Percentiles rank a stretch among this genome's conserved stretches.
Evolutionary conservation across 352 stramenopile genomes (phyloP).

Genomic region (Phytophthora brassicae): DNA sequence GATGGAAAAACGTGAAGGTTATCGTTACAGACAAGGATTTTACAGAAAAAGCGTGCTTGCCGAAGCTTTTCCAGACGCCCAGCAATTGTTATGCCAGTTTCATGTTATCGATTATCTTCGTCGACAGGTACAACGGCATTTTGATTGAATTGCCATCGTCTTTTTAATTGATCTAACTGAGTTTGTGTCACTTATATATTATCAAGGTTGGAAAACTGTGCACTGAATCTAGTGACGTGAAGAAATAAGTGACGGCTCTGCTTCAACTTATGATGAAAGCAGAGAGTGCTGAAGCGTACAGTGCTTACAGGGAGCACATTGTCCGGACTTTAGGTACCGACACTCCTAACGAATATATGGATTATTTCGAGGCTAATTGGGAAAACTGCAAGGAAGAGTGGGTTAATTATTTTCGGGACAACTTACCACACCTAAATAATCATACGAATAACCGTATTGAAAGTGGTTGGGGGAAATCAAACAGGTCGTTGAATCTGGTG

Average conservation of each 20-base stretch:
- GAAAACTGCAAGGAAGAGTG: constrained; percentile 4
- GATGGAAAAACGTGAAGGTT: constrained; percentile 8
- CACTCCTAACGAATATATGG: neutral
- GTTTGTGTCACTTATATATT: too few species aligned
- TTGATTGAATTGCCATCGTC: too few species aligned
- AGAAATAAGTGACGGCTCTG: neutral
- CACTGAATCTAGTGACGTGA: neutral
- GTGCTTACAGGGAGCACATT: neutral
- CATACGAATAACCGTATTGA: constrained; percentile 13
- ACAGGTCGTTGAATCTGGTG: neutral
- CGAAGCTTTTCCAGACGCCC: neutral
- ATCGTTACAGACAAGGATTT: constrained; percentile 19
- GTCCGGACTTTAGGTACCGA: too few species aligned
- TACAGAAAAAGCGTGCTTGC: neutral
- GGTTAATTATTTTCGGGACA: constrained; percentile 7
- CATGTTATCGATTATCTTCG: constrained; percentile 4
- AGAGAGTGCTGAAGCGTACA: neutral
- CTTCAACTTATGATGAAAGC: constrained; percentile 18
- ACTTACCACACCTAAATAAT: constrained; percentile 3
- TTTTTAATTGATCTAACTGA: neutral
- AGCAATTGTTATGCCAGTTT: constrained; percentile 7
- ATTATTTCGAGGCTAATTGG: constrained; percentile 16
- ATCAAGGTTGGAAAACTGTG: constrained; percentile 4
- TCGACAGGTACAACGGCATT: neutral
- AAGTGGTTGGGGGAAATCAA: constrained; percentile 8